Conservation (phyloP, 2,329 filamentous ascomycete species). For the Didymella lethalis region DNA sequence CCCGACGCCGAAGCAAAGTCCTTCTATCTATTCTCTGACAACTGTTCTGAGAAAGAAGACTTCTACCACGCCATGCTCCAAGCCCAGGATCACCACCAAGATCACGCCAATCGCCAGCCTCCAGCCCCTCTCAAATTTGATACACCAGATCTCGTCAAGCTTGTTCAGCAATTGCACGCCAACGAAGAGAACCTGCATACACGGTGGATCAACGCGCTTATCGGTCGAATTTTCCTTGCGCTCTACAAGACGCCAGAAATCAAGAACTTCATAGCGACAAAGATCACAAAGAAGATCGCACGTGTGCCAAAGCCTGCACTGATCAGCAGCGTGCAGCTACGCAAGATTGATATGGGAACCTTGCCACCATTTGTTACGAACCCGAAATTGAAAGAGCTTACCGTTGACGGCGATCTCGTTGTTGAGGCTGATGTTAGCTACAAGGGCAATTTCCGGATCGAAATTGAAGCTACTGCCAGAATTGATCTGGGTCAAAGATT, state of each 20-base stretch:
- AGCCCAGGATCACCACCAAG: slow-evolving; percentile 76
- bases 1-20: slow-evolving; percentile 73
- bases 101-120: slow-evolving; percentile 58
- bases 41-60: slow-evolving; percentile 95
- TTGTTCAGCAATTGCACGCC: slow-evolving; percentile 90
- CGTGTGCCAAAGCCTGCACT: slow-evolving; percentile 92
- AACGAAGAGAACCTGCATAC: slow-evolving; percentile 90
- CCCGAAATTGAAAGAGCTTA: slow-evolving; percentile 85
- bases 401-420: slow-evolving; percentile 87
- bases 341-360: slow-evolving; percentile 84
- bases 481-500: slow-evolving; percentile 90
- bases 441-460: slow-evolving; percentile 85
- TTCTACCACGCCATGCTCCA: slow-evolving; percentile 93
- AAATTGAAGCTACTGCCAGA: slow-evolving; percentile 90
- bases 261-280: slow-evolving; percentile 79
- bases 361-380: slow-evolving; percentile 89
- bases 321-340: slow-evolving; percentile 82
- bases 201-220: slow-evolving; percentile 89
- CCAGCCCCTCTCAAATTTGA: slow-evolving; percentile 81
- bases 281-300: slow-evolving; percentile 95
- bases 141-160: slow-evolving; percentile 82
- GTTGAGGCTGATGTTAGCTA: slow-evolving; percentile 90
- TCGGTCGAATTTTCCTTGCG: slow-evolving; percentile 87
- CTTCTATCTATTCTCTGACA: slow-evolving; percentile 94
- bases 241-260: slow-evolving; percentile 85